These are phyloP conservation scores for Porphyridium purpureum DNA, from an alignment of 23 red algal genomes.

Conservation along the genomic window DNA sequence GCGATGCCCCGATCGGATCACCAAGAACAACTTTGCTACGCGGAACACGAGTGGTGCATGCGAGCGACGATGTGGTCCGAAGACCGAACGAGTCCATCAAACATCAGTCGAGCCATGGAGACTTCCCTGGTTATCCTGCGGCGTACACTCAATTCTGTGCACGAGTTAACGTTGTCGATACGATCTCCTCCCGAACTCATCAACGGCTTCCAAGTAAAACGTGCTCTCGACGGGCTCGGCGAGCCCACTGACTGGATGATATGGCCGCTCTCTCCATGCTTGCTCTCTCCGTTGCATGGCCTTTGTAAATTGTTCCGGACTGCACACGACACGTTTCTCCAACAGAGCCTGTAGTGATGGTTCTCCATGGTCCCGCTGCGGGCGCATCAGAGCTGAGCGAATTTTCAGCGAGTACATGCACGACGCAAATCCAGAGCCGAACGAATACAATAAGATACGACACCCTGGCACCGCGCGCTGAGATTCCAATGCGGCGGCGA, in stretches of 20 bases:
- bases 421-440: constrained; percentile 76
- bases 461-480: constrained; percentile 32
- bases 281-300: constrained; percentile 4
- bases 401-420: constrained; percentile 72
- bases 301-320: constrained; percentile 8
- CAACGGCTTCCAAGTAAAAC: constrained; percentile 9
- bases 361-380: background rate
- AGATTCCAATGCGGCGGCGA: constrained; percentile 33
- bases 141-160: too few species aligned
- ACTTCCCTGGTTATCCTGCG: too few species aligned
- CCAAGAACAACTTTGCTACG: too few species aligned
- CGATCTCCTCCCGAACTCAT: constrained; percentile 2
- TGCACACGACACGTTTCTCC: background rate
- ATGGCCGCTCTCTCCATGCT: background rate
- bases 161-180: too few species aligned
- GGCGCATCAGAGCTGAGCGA: too few species aligned
- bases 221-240: background rate
- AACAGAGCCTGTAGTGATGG: background rate
- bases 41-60: too few species aligned
- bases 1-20: too few species aligned
- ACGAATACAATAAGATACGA: constrained; percentile 70
- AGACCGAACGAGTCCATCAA: too few species aligned
- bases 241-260: background rate
- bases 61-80: too few species aligned
- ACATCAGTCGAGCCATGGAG: too few species aligned